Percentiles rank a stretch among this genome's conserved stretches.
These are phyloP conservation scores for Oryza coarctata DNA, from an alignment of 176 grass and related monocot species.

Conservation along the genomic window DNA sequence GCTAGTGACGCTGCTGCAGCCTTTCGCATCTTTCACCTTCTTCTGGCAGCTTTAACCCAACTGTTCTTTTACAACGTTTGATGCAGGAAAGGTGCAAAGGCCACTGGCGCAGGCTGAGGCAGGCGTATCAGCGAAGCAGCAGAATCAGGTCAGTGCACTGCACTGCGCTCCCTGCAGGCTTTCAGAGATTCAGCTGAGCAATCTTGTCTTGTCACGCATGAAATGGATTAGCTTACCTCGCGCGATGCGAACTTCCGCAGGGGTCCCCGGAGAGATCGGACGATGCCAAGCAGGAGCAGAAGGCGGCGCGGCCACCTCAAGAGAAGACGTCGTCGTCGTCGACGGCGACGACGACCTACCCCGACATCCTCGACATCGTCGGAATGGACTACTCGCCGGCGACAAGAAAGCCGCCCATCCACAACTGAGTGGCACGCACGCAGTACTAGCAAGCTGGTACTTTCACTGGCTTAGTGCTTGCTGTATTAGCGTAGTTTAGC, in stretches of 20 bases:
- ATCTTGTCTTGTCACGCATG: not conserved
- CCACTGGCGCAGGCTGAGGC: conserved; percentile 15
- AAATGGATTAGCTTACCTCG: not conserved
- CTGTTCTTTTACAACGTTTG: conserved; percentile 21
- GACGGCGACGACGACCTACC: conserved; percentile 19
- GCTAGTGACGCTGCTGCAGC: not conserved
- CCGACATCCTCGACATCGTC: conserved; percentile 76
- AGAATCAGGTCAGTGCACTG: conserved; percentile 27
- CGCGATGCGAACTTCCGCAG: conserved; percentile 10
- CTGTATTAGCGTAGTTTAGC: conserved; percentile 32
- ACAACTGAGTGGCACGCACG: conserved; percentile 53
- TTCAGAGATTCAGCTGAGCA: conserved; percentile 1
- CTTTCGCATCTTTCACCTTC: conserved; percentile 26
- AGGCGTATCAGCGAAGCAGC: conserved; percentile 2
- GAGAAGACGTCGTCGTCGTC: not conserved
- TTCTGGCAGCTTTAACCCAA: conserved; percentile 15
- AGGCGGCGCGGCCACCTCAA: not conserved
- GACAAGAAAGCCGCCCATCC: conserved; percentile 82
- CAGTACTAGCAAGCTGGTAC: not conserved
- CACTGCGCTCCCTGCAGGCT: not conserved
- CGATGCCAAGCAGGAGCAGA: not conserved
- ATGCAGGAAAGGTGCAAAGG: conserved; percentile 41
- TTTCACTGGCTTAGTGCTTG: not conserved
- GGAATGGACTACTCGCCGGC: conserved; percentile 98
- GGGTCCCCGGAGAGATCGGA: not conserved